Percentiles rank a stretch among this genome's conserved stretches.
Conservation (phyloP, 805 yeast genomes). For the Candida morakotiae region DNA sequence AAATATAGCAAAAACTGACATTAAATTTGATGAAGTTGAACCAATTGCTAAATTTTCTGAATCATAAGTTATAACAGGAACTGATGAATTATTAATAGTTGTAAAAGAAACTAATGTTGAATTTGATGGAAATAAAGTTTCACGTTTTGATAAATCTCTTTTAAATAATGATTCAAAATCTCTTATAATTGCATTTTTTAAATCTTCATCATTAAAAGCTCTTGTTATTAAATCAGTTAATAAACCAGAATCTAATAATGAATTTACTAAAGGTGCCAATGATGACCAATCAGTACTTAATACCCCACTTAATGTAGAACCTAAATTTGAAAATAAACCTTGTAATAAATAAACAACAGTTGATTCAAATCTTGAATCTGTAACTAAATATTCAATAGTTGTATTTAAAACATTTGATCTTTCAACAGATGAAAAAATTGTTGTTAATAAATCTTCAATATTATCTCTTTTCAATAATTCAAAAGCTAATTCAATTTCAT, state of each 20-base stretch:
- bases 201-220: conserved; percentile 19
- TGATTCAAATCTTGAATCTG: conserved; percentile 21
- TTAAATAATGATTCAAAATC: conserved; percentile 19
- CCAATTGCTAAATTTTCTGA: neutral
- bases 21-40: neutral
- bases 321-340: conserved; percentile 20
- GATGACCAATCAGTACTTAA: conserved; percentile 14
- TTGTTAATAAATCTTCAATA: conserved; percentile 24
- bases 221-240: conserved; percentile 17
- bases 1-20: conserved; percentile 1
- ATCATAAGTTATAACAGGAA: conserved; percentile 4
- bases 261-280: conserved; percentile 16
- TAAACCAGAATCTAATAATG: conserved; percentile 21
- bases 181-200: conserved; percentile 17
- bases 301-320: conserved; percentile 9
- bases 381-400: conserved; percentile 19
- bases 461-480: conserved; percentile 21
- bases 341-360: conserved; percentile 18
- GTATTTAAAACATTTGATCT: conserved; percentile 23
- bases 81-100: neutral
- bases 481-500: conserved; percentile 2
- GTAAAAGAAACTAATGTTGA: conserved; percentile 1
- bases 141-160: conserved; percentile 12
- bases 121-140: neutral
- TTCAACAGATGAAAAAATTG: conserved; percentile 23